Percentiles rank a stretch among this genome's conserved stretches.
phyloP scores from a whole-genome alignment of 805 yeast genomes.

The Hanseniaspora valbyensis region DNA sequence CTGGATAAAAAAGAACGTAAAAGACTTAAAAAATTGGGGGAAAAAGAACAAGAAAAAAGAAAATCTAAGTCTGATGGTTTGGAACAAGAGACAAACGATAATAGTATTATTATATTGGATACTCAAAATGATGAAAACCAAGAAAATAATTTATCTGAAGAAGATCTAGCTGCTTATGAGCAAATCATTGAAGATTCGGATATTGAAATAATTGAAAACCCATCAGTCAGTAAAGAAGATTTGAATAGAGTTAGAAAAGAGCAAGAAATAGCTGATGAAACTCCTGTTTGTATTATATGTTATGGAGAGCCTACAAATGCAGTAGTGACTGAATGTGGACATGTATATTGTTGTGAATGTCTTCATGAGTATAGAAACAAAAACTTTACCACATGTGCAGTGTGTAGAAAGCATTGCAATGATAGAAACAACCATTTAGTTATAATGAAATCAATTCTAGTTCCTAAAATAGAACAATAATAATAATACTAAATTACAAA shows the following conservation, averaged over 20 bases:
- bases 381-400: constrained; percentile 33
- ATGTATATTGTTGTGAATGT: constrained; percentile 45
- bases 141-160: constrained; percentile 5
- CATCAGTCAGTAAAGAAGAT: constrained; percentile 18
- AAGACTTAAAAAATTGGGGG: not conserved
- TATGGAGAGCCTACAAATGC: constrained; percentile 42
- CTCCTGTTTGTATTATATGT: constrained; percentile 38
- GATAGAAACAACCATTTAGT: constrained; percentile 27
- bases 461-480: not conserved
- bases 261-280: constrained; percentile 30
- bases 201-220: constrained; percentile 19
- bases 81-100: constrained; percentile 17
- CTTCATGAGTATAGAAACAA: constrained; percentile 33
- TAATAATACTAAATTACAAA: too few relatives aligned
- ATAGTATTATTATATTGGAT: constrained; percentile 14
- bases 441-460: constrained; percentile 27
- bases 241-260: constrained; percentile 23
- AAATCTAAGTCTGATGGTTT: not conserved
- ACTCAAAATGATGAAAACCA: constrained; percentile 12
- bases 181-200: constrained; percentile 33
- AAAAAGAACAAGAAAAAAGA: not conserved
- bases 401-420: constrained; percentile 32
- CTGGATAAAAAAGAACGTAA: not conserved
- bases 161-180: constrained; percentile 18
- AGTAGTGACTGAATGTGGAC: constrained; percentile 47